Conservation (phyloP, 2,329 filamentous ascomycete species). For the Cladosporium sp. region DNA sequence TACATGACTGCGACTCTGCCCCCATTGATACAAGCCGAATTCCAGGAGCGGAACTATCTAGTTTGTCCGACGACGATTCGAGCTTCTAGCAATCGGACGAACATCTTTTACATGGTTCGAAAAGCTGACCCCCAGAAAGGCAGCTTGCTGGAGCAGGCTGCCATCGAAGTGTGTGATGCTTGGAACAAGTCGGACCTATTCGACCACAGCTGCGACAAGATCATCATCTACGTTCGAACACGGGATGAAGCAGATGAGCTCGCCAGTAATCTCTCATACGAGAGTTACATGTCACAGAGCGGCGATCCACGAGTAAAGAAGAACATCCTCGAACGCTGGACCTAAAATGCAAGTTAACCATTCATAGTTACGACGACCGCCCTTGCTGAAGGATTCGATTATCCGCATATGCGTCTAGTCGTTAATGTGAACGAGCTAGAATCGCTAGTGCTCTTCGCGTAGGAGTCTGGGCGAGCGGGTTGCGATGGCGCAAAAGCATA, state of each 20-base stretch:
- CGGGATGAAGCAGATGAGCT: conserved; percentile 1
- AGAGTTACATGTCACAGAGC: neutral
- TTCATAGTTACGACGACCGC: no score
- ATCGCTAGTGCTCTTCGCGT: conserved; percentile 11
- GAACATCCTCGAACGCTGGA: conserved; percentile 6
- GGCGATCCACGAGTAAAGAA: conserved; percentile 1
- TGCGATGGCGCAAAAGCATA: conserved; percentile 7
- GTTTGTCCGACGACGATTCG: no score
- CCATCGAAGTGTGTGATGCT: neutral
- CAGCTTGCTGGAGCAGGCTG: neutral
- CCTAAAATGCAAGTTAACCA: neutral
- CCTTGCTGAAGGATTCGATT: conserved; percentile 8
- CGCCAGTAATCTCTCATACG: neutral
- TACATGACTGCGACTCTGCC: no score
- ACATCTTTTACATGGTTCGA: neutral
- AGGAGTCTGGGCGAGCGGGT: conserved; percentile 12
- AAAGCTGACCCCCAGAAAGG: neutral
- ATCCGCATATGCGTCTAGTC: conserved; percentile 8
- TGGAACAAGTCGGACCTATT: neutral
- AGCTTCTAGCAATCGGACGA: no score
- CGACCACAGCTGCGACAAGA: neutral
- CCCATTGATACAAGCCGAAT: no score
- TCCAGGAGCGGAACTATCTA: no score
- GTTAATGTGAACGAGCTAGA: conserved; percentile 13
- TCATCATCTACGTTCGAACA: conserved; percentile 9